phyloP scores from a whole-genome alignment of 352 stramenopile species.

The Blastocystis sp. region DNA sequence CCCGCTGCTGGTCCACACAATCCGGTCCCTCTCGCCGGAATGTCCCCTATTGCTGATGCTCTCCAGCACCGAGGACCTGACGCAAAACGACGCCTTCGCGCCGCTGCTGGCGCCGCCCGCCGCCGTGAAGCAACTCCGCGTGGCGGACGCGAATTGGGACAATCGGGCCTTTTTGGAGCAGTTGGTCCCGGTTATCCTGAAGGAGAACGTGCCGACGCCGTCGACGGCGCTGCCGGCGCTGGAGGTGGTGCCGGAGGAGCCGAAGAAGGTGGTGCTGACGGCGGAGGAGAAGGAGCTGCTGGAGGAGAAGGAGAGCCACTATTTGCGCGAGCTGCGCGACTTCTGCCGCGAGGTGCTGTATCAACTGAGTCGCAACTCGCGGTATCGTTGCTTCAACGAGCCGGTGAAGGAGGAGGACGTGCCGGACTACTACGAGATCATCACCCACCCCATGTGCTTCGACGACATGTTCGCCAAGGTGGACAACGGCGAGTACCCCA shows the following conservation, averaged over 20 bases:
- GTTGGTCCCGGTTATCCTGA: background rate
- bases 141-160: background rate
- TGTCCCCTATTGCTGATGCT: background rate
- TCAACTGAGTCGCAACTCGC: constrained; percentile 71
- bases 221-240: background rate
- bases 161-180: background rate
- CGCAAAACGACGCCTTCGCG: background rate
- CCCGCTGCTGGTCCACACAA: constrained; percentile 63
- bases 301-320: constrained; percentile 79
- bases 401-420: constrained; percentile 78
- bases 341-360: constrained; percentile 82
- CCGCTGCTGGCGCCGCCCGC: background rate
- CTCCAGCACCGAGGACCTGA: background rate
- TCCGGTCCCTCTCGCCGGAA: background rate
- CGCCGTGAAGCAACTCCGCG: background rate
- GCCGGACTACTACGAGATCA: constrained; percentile 84
- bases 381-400: constrained; percentile 68
- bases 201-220: background rate
- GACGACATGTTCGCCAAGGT: constrained; percentile 83
- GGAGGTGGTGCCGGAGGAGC: constrained; percentile 66
- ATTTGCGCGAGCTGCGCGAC: constrained; percentile 81
- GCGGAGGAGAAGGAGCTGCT: constrained; percentile 63
- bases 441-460: constrained; percentile 83
- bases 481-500: constrained; percentile 84
- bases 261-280: constrained; percentile 61